Evolutionary conservation across 202 grass and related monocot genomes (phyloP).

Genomic region (Saccharum hybrid): DNA sequence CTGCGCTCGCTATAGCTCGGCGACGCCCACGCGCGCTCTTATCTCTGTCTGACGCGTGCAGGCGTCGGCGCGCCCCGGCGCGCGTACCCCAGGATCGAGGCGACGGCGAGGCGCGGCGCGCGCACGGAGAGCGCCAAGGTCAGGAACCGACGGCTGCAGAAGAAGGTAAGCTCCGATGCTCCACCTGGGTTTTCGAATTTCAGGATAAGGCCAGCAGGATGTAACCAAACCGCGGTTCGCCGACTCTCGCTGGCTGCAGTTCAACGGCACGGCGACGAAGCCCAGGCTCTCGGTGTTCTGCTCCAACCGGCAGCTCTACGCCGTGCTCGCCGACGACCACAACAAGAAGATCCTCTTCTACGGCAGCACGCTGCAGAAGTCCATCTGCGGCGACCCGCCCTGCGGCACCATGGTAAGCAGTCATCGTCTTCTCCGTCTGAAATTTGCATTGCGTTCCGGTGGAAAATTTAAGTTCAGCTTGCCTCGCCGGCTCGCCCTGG

Average conservation of each 20-base stretch:
- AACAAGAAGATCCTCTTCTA: constrained; percentile 85
- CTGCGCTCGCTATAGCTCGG: neutral
- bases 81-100: constrained; percentile 58
- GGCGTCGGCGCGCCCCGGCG: constrained; percentile 12
- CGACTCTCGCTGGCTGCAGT: constrained; percentile 46
- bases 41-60: neutral
- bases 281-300: constrained; percentile 92
- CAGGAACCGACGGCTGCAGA: constrained; percentile 70
- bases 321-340: constrained; percentile 88
- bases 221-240: neutral
- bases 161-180: constrained; percentile 56
- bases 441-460: neutral
- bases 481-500: neutral
- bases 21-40: neutral
- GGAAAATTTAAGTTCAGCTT: neutral
- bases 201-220: neutral
- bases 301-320: constrained; percentile 80
- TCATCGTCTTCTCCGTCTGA: neutral
- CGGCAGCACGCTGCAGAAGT: constrained; percentile 78
- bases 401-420: constrained; percentile 49
- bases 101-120: constrained; percentile 55
- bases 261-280: constrained; percentile 74
- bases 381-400: constrained; percentile 61
- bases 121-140: constrained; percentile 79
- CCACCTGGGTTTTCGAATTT: neutral